Conservation (phyloP, 345 rosid species). For the Stellera chamaejasme region DNA sequence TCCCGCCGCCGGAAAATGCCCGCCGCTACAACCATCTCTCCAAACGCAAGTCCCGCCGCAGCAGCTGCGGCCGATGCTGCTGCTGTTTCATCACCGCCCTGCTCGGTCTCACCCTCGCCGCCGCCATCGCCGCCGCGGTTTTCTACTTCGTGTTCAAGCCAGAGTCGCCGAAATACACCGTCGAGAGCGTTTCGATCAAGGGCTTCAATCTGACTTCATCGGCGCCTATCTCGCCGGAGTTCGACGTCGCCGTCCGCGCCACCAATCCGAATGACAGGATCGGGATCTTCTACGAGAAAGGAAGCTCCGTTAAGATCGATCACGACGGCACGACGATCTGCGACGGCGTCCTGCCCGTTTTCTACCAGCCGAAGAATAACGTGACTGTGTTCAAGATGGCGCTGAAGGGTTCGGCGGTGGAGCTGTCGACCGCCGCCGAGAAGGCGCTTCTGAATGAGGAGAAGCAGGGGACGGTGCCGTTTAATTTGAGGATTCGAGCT, state of each 20-base stretch:
- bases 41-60: constrained; percentile 21
- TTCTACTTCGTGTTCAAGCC: constrained; percentile 66
- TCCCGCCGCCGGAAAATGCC: constrained; percentile 82
- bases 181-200: constrained; percentile 37
- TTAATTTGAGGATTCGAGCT: constrained; percentile 40
- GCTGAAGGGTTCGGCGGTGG: constrained; percentile 39
- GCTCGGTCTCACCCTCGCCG: constrained; percentile 31
- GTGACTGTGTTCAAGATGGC: constrained; percentile 39
- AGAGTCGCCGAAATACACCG: constrained; percentile 45
- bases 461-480: constrained; percentile 42
- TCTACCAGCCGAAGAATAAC: constrained; percentile 55
- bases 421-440: constrained; percentile 23
- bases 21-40: constrained; percentile 50
- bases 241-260: constrained; percentile 48
- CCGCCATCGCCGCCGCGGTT: constrained; percentile 35
- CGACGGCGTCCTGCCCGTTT: constrained; percentile 41
- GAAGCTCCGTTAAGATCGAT: constrained; percentile 33
- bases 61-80: constrained; percentile 38
- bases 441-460: constrained; percentile 18
- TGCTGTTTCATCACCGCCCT: constrained; percentile 28
- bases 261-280: constrained; percentile 58
- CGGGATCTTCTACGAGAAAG: constrained; percentile 49
- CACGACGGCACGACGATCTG: constrained; percentile 33
- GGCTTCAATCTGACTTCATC: constrained; percentile 50
- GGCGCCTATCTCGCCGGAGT: constrained; percentile 39